These are phyloP conservation scores for Discostella pseudostelligera DNA, from an alignment of 108 stramenopile species.

Conservation along the genomic window DNA sequence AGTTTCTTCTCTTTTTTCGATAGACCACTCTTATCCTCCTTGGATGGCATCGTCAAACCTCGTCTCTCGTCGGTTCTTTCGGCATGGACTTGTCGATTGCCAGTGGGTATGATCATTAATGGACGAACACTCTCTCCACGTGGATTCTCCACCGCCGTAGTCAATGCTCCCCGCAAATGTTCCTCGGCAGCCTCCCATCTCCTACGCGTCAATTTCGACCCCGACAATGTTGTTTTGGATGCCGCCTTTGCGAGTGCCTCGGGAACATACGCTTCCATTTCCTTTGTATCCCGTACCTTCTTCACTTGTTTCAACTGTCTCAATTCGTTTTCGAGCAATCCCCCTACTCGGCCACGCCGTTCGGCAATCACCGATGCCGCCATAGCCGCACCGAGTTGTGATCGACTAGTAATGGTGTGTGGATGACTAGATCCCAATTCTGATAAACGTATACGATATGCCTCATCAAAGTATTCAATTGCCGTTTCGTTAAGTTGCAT, in stretches of 20 bases:
- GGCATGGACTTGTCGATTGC: background rate
- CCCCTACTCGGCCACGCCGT: constrained; percentile 15
- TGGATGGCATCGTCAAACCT: constrained; percentile 6
- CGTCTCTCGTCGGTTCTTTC: constrained; percentile 1
- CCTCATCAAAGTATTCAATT: constrained; percentile 75
- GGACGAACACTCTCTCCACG: constrained; percentile 53
- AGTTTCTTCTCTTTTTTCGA: constrained; percentile 44
- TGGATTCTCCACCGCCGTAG: constrained; percentile 69
- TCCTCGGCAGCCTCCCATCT: constrained; percentile 82
- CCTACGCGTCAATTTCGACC: constrained; percentile 51
- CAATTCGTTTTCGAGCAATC: constrained; percentile 55
- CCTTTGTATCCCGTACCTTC: constrained; percentile 13
- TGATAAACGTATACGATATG: constrained; percentile 65
- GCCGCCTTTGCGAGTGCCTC: constrained; percentile 43
- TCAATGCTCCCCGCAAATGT: constrained; percentile 69
- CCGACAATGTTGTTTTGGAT: background rate
- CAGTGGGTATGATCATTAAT: constrained; percentile 19
- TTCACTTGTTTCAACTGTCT: constrained; percentile 31
- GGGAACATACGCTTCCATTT: constrained; percentile 30
- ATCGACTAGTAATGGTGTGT: constrained; percentile 67
- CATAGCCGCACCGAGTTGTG: constrained; percentile 62
- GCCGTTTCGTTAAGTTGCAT: constrained; percentile 71
- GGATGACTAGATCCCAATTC: constrained; percentile 77
- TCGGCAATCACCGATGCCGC: constrained; percentile 63
- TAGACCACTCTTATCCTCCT: constrained; percentile 29